phyloP scores from a whole-genome alignment of 331 rosid species.

The Acacia concinna region DNA sequence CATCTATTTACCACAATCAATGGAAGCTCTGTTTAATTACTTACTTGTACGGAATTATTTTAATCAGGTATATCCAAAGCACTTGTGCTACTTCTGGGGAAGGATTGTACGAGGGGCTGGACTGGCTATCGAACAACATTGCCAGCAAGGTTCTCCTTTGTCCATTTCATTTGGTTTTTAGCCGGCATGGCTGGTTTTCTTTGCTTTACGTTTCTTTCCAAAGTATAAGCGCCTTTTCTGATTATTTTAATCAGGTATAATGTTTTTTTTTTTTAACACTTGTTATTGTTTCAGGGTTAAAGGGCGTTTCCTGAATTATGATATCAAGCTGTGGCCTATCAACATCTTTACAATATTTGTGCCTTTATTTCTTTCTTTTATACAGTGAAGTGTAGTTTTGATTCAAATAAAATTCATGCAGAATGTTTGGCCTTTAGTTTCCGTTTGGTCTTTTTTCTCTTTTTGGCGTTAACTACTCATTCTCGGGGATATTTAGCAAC shows the following conservation, averaged over 20 bases:
- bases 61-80: conserved; percentile 68
- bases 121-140: conserved; percentile 76
- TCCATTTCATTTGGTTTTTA: background rate
- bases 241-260: background rate
- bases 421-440: conserved; percentile 1
- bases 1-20: background rate
- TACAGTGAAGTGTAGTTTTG: conserved; percentile 11
- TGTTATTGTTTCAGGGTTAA: conserved; percentile 27
- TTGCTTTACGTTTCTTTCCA: background rate
- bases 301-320: conserved; percentile 7
- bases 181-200: background rate
- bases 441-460: background rate
- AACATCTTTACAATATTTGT: conserved; percentile 7
- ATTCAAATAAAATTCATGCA: conserved; percentile 13
- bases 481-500: background rate
- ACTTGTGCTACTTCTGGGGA: conserved; percentile 79
- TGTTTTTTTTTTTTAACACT: background rate
- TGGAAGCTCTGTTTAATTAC: background rate
- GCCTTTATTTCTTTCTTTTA: background rate
- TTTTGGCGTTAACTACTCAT: background rate
- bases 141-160: conserved; percentile 51
- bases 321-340: conserved; percentile 16
- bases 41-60: conserved; percentile 15
- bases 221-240: background rate
- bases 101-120: conserved; percentile 75